These are phyloP conservation scores for Aspergillus ruber DNA, from an alignment of 2,329 filamentous ascomycete species.

Conservation along the genomic window DNA sequence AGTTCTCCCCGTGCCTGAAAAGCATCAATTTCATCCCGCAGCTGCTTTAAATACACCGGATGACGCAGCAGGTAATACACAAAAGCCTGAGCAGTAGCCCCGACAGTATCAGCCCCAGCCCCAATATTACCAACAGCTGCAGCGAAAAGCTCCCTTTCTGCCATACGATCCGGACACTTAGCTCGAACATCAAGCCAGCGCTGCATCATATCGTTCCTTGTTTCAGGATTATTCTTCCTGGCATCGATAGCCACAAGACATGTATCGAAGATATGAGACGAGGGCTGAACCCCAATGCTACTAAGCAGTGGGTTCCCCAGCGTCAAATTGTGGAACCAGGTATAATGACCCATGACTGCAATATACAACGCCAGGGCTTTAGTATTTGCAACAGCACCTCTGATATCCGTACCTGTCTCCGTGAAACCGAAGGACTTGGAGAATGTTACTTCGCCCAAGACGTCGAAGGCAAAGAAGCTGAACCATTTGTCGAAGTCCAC, in stretches of 20 bases:
- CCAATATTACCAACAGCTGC: slow-evolving; percentile 31
- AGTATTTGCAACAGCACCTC: slow-evolving; percentile 31
- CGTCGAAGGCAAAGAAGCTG: slow-evolving; percentile 34
- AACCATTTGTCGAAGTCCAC: slow-evolving; percentile 38
- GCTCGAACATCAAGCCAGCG: slow-evolving; percentile 29
- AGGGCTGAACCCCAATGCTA: slow-evolving; percentile 28
- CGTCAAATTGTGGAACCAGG: slow-evolving; percentile 29
- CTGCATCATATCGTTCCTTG: slow-evolving; percentile 31
- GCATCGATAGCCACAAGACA: slow-evolving; percentile 23
- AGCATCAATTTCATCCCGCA: slow-evolving; percentile 17
- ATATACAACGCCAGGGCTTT: slow-evolving; percentile 25
- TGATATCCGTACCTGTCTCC: slow-evolving; percentile 25
- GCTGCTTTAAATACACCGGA: slow-evolving; percentile 10
- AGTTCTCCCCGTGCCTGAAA: slow-evolving; percentile 16
- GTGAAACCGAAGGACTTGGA: slow-evolving; percentile 32
- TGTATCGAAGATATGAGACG: slow-evolving; percentile 35
- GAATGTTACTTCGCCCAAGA: slow-evolving; percentile 32
- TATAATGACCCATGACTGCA: slow-evolving; percentile 28
- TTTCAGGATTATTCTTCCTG: slow-evolving; percentile 26
- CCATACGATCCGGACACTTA: slow-evolving; percentile 28
- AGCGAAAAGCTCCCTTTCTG: slow-evolving; percentile 28
- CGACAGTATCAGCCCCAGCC: slow-evolving; percentile 35
- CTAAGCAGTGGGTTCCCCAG: slow-evolving; percentile 34
- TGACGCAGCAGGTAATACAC: slow-evolving; percentile 31
- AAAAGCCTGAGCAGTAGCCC: slow-evolving; percentile 28